Evolutionary conservation across 768 basidiomycete species (phyloP).

Genomic region (Auricularia sp.): DNA sequence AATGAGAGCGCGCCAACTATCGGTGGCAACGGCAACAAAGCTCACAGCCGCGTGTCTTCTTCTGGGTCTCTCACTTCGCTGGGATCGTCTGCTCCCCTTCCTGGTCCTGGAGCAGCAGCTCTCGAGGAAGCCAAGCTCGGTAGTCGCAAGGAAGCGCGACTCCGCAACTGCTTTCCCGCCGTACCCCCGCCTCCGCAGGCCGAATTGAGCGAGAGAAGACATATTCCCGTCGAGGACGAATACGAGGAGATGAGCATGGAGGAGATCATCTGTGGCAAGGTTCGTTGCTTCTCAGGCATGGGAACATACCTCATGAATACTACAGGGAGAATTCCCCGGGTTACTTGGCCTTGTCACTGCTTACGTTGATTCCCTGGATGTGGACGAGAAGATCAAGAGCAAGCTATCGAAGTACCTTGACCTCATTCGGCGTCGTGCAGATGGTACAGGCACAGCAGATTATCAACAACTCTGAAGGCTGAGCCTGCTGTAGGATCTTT

Average conservation of each 20-base stretch:
- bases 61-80: constrained; percentile 12
- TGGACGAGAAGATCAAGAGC: constrained; percentile 46
- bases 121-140: neutral
- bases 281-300: constrained; percentile 17
- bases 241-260: constrained; percentile 88
- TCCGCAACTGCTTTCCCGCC: constrained; percentile 65
- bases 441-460: constrained; percentile 42
- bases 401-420: constrained; percentile 72
- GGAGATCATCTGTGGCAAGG: constrained; percentile 94
- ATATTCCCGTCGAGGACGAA: constrained; percentile 59
- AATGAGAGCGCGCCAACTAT: neutral
- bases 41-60: constrained; percentile 22
- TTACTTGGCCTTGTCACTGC: constrained; percentile 70
- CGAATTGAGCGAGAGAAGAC: constrained; percentile 12
- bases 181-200: constrained; percentile 45
- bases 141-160: constrained; percentile 48
- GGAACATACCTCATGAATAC: neutral
- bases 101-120: neutral
- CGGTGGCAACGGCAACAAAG: neutral
- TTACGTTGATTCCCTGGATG: constrained; percentile 81
- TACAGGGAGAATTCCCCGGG: constrained; percentile 65
- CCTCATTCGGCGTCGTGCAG: constrained; percentile 65
- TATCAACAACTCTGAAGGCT: constrained; percentile 1
- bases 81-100: neutral
- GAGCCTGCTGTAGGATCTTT: constrained; percentile 47